Evolutionary conservation across 257 asterid genomes (phyloP), one percentile per base, ranked within the genome.

Genomic region (Nicotiana sylvestris): DNA sequence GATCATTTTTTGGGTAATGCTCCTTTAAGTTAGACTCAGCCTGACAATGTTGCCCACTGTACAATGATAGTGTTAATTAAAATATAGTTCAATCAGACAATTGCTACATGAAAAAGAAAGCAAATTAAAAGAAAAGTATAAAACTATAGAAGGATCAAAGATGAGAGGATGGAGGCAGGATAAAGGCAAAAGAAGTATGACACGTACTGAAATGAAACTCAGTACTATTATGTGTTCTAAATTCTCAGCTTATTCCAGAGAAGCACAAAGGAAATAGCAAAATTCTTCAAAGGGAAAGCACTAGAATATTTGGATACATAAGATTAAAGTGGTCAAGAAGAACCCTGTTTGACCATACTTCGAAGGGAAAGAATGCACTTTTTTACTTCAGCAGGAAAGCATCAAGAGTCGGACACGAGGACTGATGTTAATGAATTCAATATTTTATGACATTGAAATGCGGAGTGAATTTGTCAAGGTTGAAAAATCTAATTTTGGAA

Each of bases 21-120:
- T 86, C 90, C 55, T 86, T 82, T 83, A 85, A 82, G 82, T 57
- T 86, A 55, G 84, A 89, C 68, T 88, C 85, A 33, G 82, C 81
- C 27, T 86, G 91, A 16, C 76, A 76, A 83, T 85, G 77, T 90
- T 57, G 90, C 49, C 87, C 89, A 51, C 97, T 92, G 93, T 76
- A 49, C 64, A 43, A 18, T 21, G 66, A n/a, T 15, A 49, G 74
- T 17, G 57, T 77, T 57, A 72, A 81, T 62, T 62, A 81, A 56
- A 56, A 39, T 60, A 27, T 67, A 18, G 76, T 21, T 39, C 53
- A 53, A 64, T 76, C 61, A 77, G 67, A 68, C 10, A 0, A 43
- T 9, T 2, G 32, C 60, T 12, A 51, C 81, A 80, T 29, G 78
- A 69, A 39, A 84, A 32, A 55, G 62, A 61, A 21, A 51, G 78